A percentile compares a stretch with the other conserved stretches of the same genome.
phyloP scores from a whole-genome alignment of 2,329 filamentous ascomycete species.

The Epichloe baconii region DNA sequence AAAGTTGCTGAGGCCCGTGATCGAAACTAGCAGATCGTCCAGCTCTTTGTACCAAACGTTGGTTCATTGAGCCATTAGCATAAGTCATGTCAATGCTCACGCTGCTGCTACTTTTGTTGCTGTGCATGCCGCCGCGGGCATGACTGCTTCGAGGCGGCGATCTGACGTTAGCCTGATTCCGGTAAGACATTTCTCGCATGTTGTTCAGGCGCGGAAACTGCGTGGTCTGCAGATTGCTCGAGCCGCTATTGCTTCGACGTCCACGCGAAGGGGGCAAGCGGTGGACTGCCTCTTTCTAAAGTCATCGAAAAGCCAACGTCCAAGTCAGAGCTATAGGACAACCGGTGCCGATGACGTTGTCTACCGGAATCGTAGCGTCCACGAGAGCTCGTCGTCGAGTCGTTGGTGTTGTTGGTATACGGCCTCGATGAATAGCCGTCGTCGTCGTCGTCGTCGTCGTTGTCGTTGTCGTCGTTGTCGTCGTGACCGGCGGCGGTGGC shows the following conservation, averaged over 20 bases:
- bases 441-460: neutral
- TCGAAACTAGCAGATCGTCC: conserved; percentile 65
- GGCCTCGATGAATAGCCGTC: conserved; percentile 7
- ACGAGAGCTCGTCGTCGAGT: conserved; percentile 2
- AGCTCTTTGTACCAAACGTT: conserved; percentile 41
- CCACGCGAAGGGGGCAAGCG: conserved; percentile 30
- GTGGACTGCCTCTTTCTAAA: neutral
- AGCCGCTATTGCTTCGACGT: conserved; percentile 69
- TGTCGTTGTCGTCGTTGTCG: neutral
- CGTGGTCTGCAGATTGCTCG: conserved; percentile 50
- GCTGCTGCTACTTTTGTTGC: conserved; percentile 61
- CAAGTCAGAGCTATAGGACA: conserved; percentile 50
- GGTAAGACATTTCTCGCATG: conserved; percentile 34
- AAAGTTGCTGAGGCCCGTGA: conserved; percentile 28
- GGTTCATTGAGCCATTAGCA: conserved; percentile 41
- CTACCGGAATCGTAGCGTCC: neutral
- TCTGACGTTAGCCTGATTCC: conserved; percentile 19
- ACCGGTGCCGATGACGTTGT: conserved; percentile 18
- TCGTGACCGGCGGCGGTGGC: conserved; percentile 4
- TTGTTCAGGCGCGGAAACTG: conserved; percentile 50
- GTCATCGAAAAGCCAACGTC: conserved; percentile 43
- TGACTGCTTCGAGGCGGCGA: conserved; percentile 30
- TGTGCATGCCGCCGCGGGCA: conserved; percentile 44
- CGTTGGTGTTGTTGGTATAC: conserved; percentile 3
- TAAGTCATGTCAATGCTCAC: conserved; percentile 55